Evolutionary conservation across 345 rosid species (phyloP), one percentile per base, ranked within the genome.

Genomic region (Barbarea vulgaris): DNA sequence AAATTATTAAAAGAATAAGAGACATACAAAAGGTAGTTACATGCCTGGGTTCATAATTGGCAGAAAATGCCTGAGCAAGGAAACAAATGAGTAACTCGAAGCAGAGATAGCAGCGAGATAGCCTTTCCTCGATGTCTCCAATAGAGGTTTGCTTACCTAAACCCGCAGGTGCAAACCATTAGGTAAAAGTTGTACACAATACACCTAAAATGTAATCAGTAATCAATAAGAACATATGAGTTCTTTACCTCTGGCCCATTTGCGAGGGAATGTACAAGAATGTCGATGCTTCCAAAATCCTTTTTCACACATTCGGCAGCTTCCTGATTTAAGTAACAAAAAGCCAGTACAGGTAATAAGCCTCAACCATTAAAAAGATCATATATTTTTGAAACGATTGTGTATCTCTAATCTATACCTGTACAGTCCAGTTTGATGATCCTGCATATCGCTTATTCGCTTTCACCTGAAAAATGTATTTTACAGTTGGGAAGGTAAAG

Each of bases 21-120:
- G 25, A 34, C 27, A 17, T 31, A 34, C 27, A 0, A 53, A 21
- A 25, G 12, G n/a, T 28, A 13, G 67, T 62, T 10, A 74, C 82
- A 62, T 88, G 78, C 99, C 99, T 78, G 93, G 90, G 73, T 92
- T 95, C 94, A 95, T 92, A 69, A 95, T 88, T 39, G 98, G 98
- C 80, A 93, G 13, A 69, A 95, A 95, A 83, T 95, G 92, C 81
- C 80, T 84, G 76, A 92, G 93, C 57, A 93, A 79, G 69, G 99
- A 95, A 78, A 95, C 83, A 41, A 85, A 90, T 7, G 99, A 95
- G 82, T 90, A 95, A 80, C 98, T 95, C 56, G 99, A 93, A 48
- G 97, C 98, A 69, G 98, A 95, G 1, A 95, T 57, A 30, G 98
- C 97, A 6, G 98, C 97, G 37, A 95, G 94, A 73, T 95, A 92